Evolutionary conservation across 345 rosid species (phyloP).

Genomic region (Populus davidiana): DNA sequence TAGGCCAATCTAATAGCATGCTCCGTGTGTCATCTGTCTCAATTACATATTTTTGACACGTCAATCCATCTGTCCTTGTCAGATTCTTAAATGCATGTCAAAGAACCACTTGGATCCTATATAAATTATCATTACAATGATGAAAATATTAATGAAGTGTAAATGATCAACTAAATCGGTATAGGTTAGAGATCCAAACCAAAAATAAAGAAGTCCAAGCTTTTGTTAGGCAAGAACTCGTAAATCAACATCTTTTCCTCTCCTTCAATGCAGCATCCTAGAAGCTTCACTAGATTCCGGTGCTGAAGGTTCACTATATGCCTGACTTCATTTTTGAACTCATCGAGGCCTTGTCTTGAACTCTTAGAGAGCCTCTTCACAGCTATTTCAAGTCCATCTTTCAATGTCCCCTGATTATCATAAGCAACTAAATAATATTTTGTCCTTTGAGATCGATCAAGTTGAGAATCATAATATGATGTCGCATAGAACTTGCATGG

Average conservation of each 20-base stretch:
- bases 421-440: too few relatives aligned
- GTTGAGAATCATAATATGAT: not conserved
- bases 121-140: too few relatives aligned
- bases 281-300: not conserved
- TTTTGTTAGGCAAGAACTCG: not conserved
- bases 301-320: slow-evolving; percentile 2
- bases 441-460: too few relatives aligned
- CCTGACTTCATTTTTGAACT: slow-evolving; percentile 1
- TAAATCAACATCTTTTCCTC: slow-evolving; percentile 7
- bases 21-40: slow-evolving; percentile 26
- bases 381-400: not conserved
- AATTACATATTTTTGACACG: not conserved
- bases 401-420: not conserved
- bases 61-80: not conserved
- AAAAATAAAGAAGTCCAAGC: not conserved
- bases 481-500: not conserved
- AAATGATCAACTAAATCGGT: not conserved
- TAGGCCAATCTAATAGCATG: slow-evolving; percentile 21
- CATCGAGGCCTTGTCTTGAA: not conserved
- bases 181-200: not conserved
- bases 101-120: not conserved
- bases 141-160: too few relatives aligned
- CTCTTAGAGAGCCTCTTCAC: slow-evolving; percentile 6
- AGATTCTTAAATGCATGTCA: not conserved
- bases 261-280: slow-evolving; percentile 2